These are phyloP conservation scores for Colletotrichum godetiae DNA, from an alignment of 2,329 filamentous ascomycete genomes.

Conservation along the genomic window DNA sequence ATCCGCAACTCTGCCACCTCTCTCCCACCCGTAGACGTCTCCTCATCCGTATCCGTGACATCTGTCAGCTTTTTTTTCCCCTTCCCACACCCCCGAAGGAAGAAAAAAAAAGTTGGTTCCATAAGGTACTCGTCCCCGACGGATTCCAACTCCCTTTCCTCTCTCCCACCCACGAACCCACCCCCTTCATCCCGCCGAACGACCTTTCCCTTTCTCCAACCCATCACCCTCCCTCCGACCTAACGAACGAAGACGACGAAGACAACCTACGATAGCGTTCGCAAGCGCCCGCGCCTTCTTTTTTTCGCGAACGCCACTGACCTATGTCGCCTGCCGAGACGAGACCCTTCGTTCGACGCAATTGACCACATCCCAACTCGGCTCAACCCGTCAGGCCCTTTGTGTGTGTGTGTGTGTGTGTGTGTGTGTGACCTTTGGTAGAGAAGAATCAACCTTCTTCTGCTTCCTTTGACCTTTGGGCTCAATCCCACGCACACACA, in stretches of 20 bases:
- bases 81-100: constrained; percentile 15
- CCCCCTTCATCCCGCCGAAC: constrained; percentile 2
- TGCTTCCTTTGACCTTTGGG: constrained; percentile 1
- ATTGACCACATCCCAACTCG: constrained; percentile 13
- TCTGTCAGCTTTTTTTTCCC: constrained; percentile 30
- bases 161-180: constrained; percentile 7
- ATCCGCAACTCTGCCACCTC: too few relatives aligned
- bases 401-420: not conserved
- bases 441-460: not conserved
- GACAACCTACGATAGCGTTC: constrained; percentile 6
- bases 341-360: constrained; percentile 2
- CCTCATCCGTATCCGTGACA: constrained; percentile 24
- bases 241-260: constrained; percentile 15
- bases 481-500: not conserved
- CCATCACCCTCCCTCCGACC: not conserved
- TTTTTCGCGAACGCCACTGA: constrained; percentile 20
- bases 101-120: constrained; percentile 22
- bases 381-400: constrained; percentile 15
- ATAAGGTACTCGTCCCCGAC: constrained; percentile 6
- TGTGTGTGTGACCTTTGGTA: not conserved
- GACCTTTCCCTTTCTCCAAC: constrained; percentile 9
- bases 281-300: not conserved
- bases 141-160: constrained; percentile 6
- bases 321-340: constrained; percentile 33
- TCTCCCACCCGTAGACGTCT: not conserved